Conservation (phyloP, 352 stramenopile species). For the Phytopythium oedochilum region DNA sequence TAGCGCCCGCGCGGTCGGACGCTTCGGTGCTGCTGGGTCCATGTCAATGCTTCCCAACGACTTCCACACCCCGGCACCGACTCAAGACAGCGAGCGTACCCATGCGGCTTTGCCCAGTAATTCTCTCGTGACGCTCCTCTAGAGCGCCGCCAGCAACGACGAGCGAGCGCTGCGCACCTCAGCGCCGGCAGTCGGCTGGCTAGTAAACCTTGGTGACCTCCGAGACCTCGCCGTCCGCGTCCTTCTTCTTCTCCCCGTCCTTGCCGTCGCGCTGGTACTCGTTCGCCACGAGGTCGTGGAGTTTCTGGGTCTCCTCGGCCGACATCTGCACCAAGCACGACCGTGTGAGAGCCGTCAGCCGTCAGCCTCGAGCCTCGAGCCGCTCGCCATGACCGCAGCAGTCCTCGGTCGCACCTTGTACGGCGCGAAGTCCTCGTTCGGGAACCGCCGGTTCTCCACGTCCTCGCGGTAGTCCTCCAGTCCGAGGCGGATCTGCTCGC, state of each 20-base stretch:
- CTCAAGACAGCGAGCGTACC: too few species aligned
- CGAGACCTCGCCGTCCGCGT: slow-evolving; percentile 19
- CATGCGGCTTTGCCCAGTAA: too few species aligned
- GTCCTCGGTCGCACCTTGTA: slow-evolving; percentile 81
- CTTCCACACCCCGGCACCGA: too few species aligned
- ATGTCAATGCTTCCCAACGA: too few species aligned
- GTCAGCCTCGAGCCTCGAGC: background rate
- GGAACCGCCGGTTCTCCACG: slow-evolving; percentile 94
- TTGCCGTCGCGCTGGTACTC: slow-evolving; percentile 41
- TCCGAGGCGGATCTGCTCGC: slow-evolving; percentile 90
- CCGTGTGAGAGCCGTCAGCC: slow-evolving; percentile 2
- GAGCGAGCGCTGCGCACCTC: background rate
- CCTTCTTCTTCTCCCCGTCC: background rate
- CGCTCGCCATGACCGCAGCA: too few species aligned
- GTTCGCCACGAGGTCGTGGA: slow-evolving; percentile 47
- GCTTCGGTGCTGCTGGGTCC: too few species aligned
- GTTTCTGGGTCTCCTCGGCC: slow-evolving; percentile 65
- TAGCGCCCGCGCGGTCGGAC: too few species aligned
- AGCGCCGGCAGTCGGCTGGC: background rate
- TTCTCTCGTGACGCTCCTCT: too few species aligned
- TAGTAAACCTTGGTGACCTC: slow-evolving; percentile 85
- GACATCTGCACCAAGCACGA: slow-evolving; percentile 50
- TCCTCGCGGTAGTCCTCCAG: slow-evolving; percentile 96
- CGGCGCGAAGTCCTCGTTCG: slow-evolving; percentile 90
- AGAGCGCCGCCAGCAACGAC: too few species aligned